phyloP scores from a whole-genome alignment of 1,139 yeast genomes.

The Geotrichum restrictum region DNA sequence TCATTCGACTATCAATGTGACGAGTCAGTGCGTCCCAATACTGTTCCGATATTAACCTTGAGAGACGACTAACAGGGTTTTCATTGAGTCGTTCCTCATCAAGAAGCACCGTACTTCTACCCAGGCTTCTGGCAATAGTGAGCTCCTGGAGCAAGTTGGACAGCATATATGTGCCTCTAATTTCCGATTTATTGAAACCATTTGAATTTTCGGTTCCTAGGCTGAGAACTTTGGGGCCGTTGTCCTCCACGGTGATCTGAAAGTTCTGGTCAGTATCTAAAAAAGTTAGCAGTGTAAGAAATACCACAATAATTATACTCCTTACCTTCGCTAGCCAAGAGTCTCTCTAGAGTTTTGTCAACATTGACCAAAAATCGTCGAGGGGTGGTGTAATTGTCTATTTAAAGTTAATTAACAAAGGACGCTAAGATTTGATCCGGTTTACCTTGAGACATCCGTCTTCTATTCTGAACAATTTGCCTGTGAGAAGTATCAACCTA shows the following conservation, averaged over 20 bases:
- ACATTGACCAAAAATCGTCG: conserved; percentile 74
- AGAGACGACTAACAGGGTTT: conserved; percentile 77
- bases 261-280: conserved; percentile 75
- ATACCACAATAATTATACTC: not conserved
- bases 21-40: conserved; percentile 84
- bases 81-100: conserved; percentile 84
- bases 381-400: conserved; percentile 52
- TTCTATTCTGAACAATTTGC: conserved; percentile 8
- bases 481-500: conserved; percentile 16
- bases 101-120: conserved; percentile 68
- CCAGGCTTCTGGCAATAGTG: conserved; percentile 78
- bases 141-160: conserved; percentile 85
- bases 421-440: conserved; percentile 7
- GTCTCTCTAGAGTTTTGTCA: conserved; percentile 63
- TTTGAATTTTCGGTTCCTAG: conserved; percentile 82
- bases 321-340: conserved; percentile 57
- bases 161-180: conserved; percentile 88
- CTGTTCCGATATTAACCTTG: conserved; percentile 67
- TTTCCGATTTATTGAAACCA: conserved; percentile 67
- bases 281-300: not conserved
- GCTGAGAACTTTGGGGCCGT: conserved; percentile 83
- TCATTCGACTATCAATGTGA: conserved; percentile 57
- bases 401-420: conserved; percentile 23
- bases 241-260: conserved; percentile 89
- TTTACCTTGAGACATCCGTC: conserved; percentile 27